phyloP scores from a whole-genome alignment of 73 alveolate species.

The Durusdinium trenchii region DNA sequence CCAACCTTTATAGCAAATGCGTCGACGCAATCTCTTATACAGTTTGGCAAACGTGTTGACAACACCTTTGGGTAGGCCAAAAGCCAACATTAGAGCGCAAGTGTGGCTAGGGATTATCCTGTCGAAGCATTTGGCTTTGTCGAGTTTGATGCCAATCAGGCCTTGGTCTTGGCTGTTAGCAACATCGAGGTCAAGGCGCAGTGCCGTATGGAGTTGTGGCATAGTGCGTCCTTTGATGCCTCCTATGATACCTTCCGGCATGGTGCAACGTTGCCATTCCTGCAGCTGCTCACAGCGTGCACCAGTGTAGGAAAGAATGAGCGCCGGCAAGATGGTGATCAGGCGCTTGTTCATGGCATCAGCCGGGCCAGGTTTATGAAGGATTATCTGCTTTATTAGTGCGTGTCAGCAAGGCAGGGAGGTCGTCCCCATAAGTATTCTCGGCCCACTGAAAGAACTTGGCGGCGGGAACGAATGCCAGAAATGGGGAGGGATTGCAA shows the following conservation, averaged over 20 bases:
- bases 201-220: background rate
- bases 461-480: background rate
- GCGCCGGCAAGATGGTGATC: background rate
- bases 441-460: background rate
- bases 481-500: background rate
- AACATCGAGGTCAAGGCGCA: background rate
- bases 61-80: background rate
- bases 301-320: background rate
- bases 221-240: background rate
- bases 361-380: background rate
- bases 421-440: background rate
- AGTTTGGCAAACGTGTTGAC: background rate
- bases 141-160: background rate
- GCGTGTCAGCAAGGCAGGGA: background rate
- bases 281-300: background rate
- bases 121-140: background rate
- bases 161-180: background rate
- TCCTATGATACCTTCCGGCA: background rate
- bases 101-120: background rate
- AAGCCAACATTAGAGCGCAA: background rate
- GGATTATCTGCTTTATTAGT: background rate
- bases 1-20: background rate
- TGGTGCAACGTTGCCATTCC: background rate
- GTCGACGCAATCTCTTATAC: background rate
- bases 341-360: background rate